Evolutionary conservation across 371 early-diverging fungal species (phyloP).

Genomic region (Amoeboaphelidium protococcarum): DNA sequence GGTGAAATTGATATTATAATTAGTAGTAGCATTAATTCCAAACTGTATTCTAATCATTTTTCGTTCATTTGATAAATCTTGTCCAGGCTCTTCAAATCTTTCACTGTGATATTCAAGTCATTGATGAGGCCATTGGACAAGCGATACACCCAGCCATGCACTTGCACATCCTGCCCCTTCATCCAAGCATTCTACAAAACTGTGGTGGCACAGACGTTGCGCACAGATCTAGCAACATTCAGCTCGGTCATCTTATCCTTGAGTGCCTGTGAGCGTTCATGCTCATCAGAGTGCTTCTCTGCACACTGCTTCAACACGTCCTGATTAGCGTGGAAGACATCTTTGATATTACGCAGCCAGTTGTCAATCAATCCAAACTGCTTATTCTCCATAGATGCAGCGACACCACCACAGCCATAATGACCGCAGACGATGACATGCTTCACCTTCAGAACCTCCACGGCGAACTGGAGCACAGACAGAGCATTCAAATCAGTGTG

Average conservation of each 20-base stretch:
- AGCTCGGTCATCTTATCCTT: slow-evolving; percentile 23
- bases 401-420: slow-evolving; percentile 64
- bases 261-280: slow-evolving; percentile 1
- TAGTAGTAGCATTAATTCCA: no score
- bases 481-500: slow-evolving; percentile 45
- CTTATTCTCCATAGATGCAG: slow-evolving; percentile 19
- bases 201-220: slow-evolving; percentile 37
- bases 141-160: slow-evolving; percentile 61
- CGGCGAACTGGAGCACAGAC: slow-evolving; percentile 75
- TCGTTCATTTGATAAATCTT: no score
- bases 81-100: neutral
- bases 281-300: slow-evolving; percentile 1
- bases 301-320: slow-evolving; percentile 14
- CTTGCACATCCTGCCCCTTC: slow-evolving; percentile 34
- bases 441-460: slow-evolving; percentile 63
- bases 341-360: slow-evolving; percentile 32
- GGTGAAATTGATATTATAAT: no score
- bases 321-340: slow-evolving; percentile 5
- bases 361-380: slow-evolving; percentile 54
- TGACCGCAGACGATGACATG: slow-evolving; percentile 81
- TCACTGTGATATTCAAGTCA: neutral
- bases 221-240: slow-evolving; percentile 43
- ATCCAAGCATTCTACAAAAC: slow-evolving; percentile 62
- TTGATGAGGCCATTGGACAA: slow-evolving; percentile 4
- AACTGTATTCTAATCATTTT: no score